Evolutionary conservation across 2,329 filamentous ascomycete species (phyloP).

Genomic region (Fusarium sarcochroum): DNA sequence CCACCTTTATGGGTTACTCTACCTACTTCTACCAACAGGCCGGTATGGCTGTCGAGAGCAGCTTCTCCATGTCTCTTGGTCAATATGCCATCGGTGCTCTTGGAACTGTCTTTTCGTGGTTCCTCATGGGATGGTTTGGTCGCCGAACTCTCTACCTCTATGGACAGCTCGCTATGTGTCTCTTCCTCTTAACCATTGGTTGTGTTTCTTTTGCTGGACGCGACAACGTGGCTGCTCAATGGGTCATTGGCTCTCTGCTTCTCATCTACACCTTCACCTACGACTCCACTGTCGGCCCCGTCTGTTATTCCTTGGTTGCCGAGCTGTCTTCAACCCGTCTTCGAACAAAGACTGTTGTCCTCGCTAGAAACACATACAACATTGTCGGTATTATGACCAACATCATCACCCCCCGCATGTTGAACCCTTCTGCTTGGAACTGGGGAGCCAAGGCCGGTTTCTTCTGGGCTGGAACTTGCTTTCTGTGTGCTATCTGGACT

Average conservation of each 20-base stretch:
- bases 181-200: constrained; percentile 59
- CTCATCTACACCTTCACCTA: constrained; percentile 61
- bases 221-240: constrained; percentile 62
- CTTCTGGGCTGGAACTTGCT: constrained; percentile 62
- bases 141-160: constrained; percentile 61
- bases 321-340: constrained; percentile 63
- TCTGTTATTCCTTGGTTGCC: constrained; percentile 87
- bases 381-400: constrained; percentile 63
- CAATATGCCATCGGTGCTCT: constrained; percentile 61
- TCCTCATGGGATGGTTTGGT: constrained; percentile 59
- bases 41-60: constrained; percentile 56
- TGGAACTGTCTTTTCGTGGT: constrained; percentile 63
- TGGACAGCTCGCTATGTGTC: constrained; percentile 64
- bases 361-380: constrained; percentile 64
- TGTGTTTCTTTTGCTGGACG: constrained; percentile 68
- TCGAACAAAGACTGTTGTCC: constrained; percentile 61
- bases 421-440: constrained; percentile 62
- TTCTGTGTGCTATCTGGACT: constrained; percentile 63
- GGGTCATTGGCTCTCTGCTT: constrained; percentile 62
- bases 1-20: constrained; percentile 69
- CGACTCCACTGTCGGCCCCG: constrained; percentile 60
- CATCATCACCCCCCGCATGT: constrained; percentile 62
- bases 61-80: constrained; percentile 59
- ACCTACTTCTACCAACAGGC: constrained; percentile 65
- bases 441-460: constrained; percentile 64